Evolutionary conservation across 768 basidiomycete species (phyloP), one percentile per base, ranked within the genome.

Genomic region (Auriculariales sp.): DNA sequence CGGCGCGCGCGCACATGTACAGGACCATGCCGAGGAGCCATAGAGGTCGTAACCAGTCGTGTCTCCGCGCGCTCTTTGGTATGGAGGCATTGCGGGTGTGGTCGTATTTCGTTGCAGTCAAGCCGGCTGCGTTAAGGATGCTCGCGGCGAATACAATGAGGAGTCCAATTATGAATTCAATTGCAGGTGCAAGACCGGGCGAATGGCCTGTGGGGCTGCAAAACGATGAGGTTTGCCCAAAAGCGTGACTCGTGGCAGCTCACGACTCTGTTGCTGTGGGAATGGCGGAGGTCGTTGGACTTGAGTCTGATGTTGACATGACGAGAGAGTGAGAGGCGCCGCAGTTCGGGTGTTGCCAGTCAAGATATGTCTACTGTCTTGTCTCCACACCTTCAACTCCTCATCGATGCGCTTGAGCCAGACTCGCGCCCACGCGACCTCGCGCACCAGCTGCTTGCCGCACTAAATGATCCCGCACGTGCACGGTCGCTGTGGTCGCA

Each of bases 101-200:
- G 66, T 95, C 93, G 34, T 94, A 67, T 65, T 97, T 98, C 31
- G 90, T 92, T 52, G 97, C 69, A 61, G 95, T 97, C 34, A 98
- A 72, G n/a, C 93, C 93, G 0, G 83, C 87, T 29, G 89, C 88
- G 58, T 89, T 91, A 55, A 90, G 72, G n/a, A 89, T 73, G 15
- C 84, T 88, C 0, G 90, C 84, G 5, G 85, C 68, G 2, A 89
- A 68, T 45, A 95, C 79, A 56, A 97, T 94, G 36, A 81, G 62
- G 39, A 95, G 77, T 12, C 93, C 88, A 52, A 89, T 88, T 53
- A 89, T 78, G 62, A 90, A 90, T 4, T 79, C 67, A 33, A 83
- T 70, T n/a, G n/a, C n/a, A n/a, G n/a, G n/a, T n/a, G n/a, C n/a
- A n/a, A n/a, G n/a, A n/a, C n/a, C n/a, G n/a, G n/a, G n/a, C n/a